Evolutionary conservation across 805 yeast species (phyloP).

Genomic region (Tetrapisispora namnaoensis): DNA sequence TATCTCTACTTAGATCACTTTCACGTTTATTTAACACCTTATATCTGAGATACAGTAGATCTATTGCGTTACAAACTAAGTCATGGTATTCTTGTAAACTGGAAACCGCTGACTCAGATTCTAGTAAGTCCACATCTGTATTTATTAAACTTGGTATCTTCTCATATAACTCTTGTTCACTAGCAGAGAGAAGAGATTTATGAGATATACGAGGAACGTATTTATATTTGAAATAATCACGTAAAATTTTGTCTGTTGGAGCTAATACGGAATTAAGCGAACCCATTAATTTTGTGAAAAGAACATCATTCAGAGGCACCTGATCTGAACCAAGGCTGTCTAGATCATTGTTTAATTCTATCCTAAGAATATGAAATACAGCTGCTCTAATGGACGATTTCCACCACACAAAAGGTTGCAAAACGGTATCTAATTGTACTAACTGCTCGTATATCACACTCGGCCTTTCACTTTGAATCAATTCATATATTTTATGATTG

Average conservation of each 20-base stretch:
- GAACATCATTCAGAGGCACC: constrained; percentile 14
- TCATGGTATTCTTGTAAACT: constrained; percentile 20
- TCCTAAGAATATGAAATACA: constrained; percentile 20
- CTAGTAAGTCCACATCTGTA: constrained; percentile 4
- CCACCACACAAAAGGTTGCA: constrained; percentile 23
- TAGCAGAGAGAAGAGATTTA: constrained; percentile 8
- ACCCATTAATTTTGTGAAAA: constrained; percentile 9
- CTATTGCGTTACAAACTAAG: constrained; percentile 20
- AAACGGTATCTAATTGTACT: constrained; percentile 13
- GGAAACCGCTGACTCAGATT: constrained; percentile 2
- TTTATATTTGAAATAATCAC: constrained; percentile 13
- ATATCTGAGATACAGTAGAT: constrained; percentile 23
- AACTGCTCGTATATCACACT: constrained; percentile 25
- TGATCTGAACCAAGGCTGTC: background rate
- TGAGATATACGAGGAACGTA: constrained; percentile 15
- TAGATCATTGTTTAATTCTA: constrained; percentile 9
- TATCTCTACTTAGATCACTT: constrained; percentile 47
- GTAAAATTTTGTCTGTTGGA: constrained; percentile 6
- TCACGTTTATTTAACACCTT: constrained; percentile 32
- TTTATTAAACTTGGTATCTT: constrained; percentile 14
- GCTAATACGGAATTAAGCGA: constrained; percentile 3
- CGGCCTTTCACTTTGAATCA: constrained; percentile 22
- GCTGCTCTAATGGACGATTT: constrained; percentile 18
- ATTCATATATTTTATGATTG: constrained; percentile 5
- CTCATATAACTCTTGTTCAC: background rate